A percentile compares a stretch with the other conserved stretches of the same genome.
Evolutionary conservation across 495 filamentous ascomycete species (phyloP).

Genomic region (Penicillium robsamsonii): DNA sequence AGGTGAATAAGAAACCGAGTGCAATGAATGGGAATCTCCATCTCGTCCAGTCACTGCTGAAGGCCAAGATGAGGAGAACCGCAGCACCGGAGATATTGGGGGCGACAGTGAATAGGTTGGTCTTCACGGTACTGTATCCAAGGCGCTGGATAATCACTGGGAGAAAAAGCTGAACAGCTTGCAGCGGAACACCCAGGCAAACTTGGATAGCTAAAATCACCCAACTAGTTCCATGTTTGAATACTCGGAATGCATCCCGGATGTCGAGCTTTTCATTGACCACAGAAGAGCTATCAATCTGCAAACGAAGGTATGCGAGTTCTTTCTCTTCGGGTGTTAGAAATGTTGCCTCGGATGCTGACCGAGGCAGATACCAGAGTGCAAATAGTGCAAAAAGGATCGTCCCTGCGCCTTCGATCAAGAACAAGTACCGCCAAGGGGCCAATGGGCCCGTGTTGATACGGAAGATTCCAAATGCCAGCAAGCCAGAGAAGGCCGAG

Average conservation of each 20-base stretch:
- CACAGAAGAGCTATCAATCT: constrained; percentile 63
- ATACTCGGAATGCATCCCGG: constrained; percentile 57
- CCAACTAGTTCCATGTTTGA: constrained; percentile 59
- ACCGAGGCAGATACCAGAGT: constrained; percentile 64
- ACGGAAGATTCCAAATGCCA: constrained; percentile 72
- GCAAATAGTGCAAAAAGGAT: constrained; percentile 63
- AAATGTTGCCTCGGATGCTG: constrained; percentile 59
- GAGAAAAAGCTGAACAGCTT: constrained; percentile 65
- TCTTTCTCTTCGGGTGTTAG: constrained; percentile 59
- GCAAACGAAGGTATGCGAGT: constrained; percentile 67
- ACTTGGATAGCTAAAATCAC: constrained; percentile 64
- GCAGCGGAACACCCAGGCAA: constrained; percentile 70
- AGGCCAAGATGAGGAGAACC: constrained; percentile 64
- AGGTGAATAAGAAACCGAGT: constrained; percentile 65
- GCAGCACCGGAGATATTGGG: constrained; percentile 65
- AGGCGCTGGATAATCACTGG: constrained; percentile 67
- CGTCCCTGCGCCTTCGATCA: constrained; percentile 66
- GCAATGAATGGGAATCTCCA: constrained; percentile 70
- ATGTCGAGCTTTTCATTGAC: constrained; percentile 70
- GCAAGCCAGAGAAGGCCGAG: constrained; percentile 65
- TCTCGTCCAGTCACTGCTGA: constrained; percentile 58
- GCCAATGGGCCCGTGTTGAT: constrained; percentile 53
- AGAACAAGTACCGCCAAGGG: constrained; percentile 70
- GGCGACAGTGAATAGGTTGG: constrained; percentile 73
- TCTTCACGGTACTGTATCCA: constrained; percentile 60